A percentile compares a stretch with the other conserved stretches of the same genome.
phyloP scores from a whole-genome alignment of 75 land plant species.

The Cryptomeria japonica region DNA sequence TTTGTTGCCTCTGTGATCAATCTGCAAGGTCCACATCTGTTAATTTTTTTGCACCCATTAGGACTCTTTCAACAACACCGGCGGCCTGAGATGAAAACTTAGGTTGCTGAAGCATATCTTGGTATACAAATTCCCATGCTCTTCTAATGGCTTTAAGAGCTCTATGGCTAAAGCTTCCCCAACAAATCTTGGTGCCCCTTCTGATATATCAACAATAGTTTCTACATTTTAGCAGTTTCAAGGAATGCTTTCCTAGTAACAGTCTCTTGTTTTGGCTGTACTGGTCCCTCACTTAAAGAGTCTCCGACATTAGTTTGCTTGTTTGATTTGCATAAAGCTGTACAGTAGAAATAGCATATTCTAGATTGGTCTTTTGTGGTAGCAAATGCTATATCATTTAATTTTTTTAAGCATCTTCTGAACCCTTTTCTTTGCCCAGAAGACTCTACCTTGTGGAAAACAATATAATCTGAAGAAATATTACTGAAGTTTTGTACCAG shows the following conservation, averaged over 20 bases:
- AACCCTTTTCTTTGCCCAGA: too few relatives aligned
- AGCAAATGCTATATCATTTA: conserved; percentile 63
- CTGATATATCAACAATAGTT: conserved; percentile 77
- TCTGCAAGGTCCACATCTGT: too few relatives aligned
- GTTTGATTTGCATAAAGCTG: conserved; percentile 94
- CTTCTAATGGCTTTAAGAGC: conserved; percentile 62
- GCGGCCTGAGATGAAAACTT: conserved; percentile 82
- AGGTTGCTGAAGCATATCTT: conserved; percentile 75
- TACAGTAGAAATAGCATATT: conserved; percentile 56
- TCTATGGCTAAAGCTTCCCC: conserved; percentile 65
- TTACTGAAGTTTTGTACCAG: conserved; percentile 62
- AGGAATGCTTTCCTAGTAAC: background rate
- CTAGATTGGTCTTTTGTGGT: conserved; percentile 55
- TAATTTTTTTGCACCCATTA: conserved; percentile 51
- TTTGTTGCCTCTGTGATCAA: too few relatives aligned
- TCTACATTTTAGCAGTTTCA: background rate
- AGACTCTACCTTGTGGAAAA: too few relatives aligned
- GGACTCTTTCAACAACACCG: conserved; percentile 62
- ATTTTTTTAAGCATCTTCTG: conserved; percentile 52
- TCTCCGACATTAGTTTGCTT: conserved; percentile 80
- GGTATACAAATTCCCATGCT: conserved; percentile 49
- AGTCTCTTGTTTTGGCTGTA: background rate
- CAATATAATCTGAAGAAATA: conserved; percentile 52
- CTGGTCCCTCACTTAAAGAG: conserved; percentile 59
- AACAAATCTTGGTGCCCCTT: conserved; percentile 63